Evolutionary conservation across 306 rosid genomes (phyloP).

Genomic region (Sicyos edulis): DNA sequence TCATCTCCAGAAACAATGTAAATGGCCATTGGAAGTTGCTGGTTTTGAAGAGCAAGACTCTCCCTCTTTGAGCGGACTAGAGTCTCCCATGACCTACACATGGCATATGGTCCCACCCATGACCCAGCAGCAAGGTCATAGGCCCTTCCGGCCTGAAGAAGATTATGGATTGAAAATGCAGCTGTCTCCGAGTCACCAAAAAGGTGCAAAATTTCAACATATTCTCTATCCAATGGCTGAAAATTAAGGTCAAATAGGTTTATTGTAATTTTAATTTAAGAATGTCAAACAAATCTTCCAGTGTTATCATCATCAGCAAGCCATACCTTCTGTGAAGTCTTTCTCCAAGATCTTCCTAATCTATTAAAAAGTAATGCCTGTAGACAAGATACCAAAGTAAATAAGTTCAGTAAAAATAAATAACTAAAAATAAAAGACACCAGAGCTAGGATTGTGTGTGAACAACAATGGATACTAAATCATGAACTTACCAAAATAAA

Average conservation of each 20-base stretch:
- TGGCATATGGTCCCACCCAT: slow-evolving; percentile 99
- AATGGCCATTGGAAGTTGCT: slow-evolving; percentile 78
- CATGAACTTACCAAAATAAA: slow-evolving; percentile 5
- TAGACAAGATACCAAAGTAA: slow-evolving; percentile 12
- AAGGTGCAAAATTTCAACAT: slow-evolving; percentile 53
- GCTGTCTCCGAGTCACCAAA: slow-evolving; percentile 82
- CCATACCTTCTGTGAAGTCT: slow-evolving; percentile 52
- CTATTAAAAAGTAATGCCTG: slow-evolving; percentile 82
- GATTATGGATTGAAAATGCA: slow-evolving; percentile 77
- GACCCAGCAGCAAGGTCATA: slow-evolving; percentile 90
- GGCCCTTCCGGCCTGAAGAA: slow-evolving; percentile 77
- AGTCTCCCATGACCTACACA: slow-evolving; percentile 95
- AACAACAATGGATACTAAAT: background rate
- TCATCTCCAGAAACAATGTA: slow-evolving; percentile 96
- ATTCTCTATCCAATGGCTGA: slow-evolving; percentile 66
- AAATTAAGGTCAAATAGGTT: slow-evolving; percentile 2
- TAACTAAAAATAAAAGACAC: background rate
- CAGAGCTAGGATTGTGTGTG: background rate
- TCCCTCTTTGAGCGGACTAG: slow-evolving; percentile 51
- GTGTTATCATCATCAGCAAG: background rate
- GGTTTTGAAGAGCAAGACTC: slow-evolving; percentile 41
- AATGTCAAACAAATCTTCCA: slow-evolving; percentile 6
- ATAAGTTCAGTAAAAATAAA: background rate
- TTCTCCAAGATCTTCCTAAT: slow-evolving; percentile 88
- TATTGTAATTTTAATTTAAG: background rate